A percentile compares a stretch with the other conserved stretches of the same genome.
These are phyloP conservation scores for Pythium rishiriense DNA, from an alignment of 352 stramenopile genomes.

Conservation along the genomic window DNA sequence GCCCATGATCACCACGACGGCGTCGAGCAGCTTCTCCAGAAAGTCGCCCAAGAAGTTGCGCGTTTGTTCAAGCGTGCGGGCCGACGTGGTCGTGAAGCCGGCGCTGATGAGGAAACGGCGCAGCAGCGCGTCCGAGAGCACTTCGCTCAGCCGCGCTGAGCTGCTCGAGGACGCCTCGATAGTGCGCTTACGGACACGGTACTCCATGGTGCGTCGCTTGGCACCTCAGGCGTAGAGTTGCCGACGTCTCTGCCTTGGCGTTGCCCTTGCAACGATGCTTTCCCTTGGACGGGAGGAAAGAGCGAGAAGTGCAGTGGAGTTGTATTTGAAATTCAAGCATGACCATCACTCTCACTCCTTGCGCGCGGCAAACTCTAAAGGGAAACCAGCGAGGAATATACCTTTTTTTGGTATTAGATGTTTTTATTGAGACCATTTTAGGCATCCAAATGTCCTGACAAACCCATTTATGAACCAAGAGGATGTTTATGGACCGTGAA, in stretches of 20 bases:
- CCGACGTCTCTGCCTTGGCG: too few relatives aligned
- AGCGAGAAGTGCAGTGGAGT: background rate
- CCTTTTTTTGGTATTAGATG: constrained; percentile 4
- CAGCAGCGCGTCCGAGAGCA: constrained; percentile 47
- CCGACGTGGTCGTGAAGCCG: constrained; percentile 56
- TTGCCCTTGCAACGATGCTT: background rate
- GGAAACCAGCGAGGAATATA: constrained; percentile 14
- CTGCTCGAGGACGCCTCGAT: constrained; percentile 5
- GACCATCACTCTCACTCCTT: constrained; percentile 25
- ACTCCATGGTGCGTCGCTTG: constrained; percentile 29
- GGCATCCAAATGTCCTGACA: background rate
- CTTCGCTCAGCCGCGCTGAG: constrained; percentile 6
- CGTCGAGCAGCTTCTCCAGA: constrained; percentile 49
- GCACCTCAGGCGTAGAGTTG: background rate
- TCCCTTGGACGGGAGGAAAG: background rate
- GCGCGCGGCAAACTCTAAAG: constrained; percentile 16
- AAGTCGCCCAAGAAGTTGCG: constrained; percentile 55
- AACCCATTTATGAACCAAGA: background rate
- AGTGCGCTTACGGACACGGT: constrained; percentile 57
- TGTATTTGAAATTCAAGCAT: constrained; percentile 31
- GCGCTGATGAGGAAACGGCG: constrained; percentile 74
- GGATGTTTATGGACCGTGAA: background rate
- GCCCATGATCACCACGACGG: constrained; percentile 51
- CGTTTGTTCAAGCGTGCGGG: constrained; percentile 36
- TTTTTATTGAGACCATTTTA: too few relatives aligned